phyloP scores from a whole-genome alignment of 1,139 yeast genomes.

The Oligophagozyma castellii region DNA sequence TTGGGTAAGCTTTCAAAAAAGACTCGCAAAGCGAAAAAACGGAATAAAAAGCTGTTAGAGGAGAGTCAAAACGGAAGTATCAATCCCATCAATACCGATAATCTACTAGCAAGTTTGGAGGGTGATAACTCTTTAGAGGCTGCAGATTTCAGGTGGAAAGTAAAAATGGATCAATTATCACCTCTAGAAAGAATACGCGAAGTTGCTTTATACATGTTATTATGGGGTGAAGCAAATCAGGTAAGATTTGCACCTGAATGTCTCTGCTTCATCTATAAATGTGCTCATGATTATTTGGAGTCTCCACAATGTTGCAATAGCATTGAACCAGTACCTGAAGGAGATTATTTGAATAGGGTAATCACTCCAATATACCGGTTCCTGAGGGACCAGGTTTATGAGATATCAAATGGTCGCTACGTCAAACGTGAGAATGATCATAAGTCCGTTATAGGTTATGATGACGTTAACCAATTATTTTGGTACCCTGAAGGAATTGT shows the following conservation, averaged over 20 bases:
- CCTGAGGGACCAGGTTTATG: slow-evolving; percentile 90
- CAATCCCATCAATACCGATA: slow-evolving; percentile 35
- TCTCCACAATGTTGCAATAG: slow-evolving; percentile 88
- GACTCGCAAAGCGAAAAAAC: slow-evolving; percentile 41
- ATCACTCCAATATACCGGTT: slow-evolving; percentile 84
- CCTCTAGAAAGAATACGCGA: slow-evolving; percentile 81
- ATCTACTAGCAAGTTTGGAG: slow-evolving; percentile 51
- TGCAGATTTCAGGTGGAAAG: slow-evolving; percentile 76
- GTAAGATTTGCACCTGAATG: slow-evolving; percentile 91
- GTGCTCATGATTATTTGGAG: slow-evolving; percentile 76
- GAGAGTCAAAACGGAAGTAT: too few species aligned
- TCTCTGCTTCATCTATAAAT: slow-evolving; percentile 83
- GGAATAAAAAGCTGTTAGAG: slow-evolving; percentile 48
- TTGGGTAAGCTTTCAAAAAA: slow-evolving; percentile 54
- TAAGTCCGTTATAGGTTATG: slow-evolving; percentile 87
- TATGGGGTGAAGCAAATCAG: slow-evolving; percentile 99
- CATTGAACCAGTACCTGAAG: slow-evolving; percentile 85
- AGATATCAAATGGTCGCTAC: slow-evolving; percentile 85
- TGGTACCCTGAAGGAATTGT: slow-evolving; percentile 99
- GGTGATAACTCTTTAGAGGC: slow-evolving; percentile 74
- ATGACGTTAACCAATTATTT: slow-evolving; percentile 94
- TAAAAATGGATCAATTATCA: slow-evolving; percentile 54
- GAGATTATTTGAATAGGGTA: slow-evolving; percentile 83
- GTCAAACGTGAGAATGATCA: slow-evolving; percentile 97
- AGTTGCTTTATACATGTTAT: slow-evolving; percentile 70